These are phyloP conservation scores for Tolypocladium pustulatum DNA, from an alignment of 2,329 filamentous ascomycete species.

Conservation along the genomic window DNA sequence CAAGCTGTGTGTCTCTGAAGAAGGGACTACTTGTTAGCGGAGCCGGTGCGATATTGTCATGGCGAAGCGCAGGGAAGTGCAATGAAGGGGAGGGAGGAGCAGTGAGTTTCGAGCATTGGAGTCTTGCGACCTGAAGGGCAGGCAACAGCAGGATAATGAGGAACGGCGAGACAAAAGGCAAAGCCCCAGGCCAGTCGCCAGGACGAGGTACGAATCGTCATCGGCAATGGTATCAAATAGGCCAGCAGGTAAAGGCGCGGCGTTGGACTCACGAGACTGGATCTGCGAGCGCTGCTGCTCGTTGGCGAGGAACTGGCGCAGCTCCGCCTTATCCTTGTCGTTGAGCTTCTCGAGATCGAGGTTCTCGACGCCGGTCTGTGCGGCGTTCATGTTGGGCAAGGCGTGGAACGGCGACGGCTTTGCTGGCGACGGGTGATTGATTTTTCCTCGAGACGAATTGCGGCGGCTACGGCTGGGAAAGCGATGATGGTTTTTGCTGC, in stretches of 20 bases:
- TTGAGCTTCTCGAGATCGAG: slow-evolving; percentile 65
- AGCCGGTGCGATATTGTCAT: background rate
- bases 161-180: background rate
- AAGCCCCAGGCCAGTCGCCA: background rate
- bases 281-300: slow-evolving; percentile 75
- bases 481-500: background rate
- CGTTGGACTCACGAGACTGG: slow-evolving; percentile 42
- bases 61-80: background rate
- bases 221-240: background rate
- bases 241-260: background rate
- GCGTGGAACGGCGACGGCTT: background rate
- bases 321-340: slow-evolving; percentile 74
- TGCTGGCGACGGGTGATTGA: background rate
- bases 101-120: background rate
- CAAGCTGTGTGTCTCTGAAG: slow-evolving; percentile 40
- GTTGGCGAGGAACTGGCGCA: slow-evolving; percentile 75
- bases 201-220: background rate
- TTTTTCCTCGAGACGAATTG: background rate
- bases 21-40: slow-evolving; percentile 8
- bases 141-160: background rate
- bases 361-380: slow-evolving; percentile 31
- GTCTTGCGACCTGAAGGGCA: background rate
- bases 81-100: background rate
- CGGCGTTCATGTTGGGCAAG: slow-evolving; percentile 21
- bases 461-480: background rate